A percentile compares a stretch with the other conserved stretches of the same genome.
Evolutionary conservation across 1,139 yeast species (phyloP).

Genomic region (Debaryomyces sp.): DNA sequence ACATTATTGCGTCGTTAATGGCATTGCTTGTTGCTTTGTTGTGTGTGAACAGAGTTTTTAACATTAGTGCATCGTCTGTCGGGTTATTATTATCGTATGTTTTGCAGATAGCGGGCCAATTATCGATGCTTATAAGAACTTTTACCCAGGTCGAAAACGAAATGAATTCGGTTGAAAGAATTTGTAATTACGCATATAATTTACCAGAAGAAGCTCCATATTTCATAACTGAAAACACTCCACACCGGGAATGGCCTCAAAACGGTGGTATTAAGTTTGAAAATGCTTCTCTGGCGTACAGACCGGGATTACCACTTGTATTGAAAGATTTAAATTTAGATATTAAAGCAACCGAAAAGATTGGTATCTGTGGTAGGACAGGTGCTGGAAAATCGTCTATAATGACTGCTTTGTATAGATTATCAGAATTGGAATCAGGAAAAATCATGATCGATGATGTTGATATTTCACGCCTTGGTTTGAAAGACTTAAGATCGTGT

Average conservation of each 20-base stretch:
- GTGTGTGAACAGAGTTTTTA: slow-evolving; percentile 65
- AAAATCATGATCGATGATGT: slow-evolving; percentile 58
- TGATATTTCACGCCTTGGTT: slow-evolving; percentile 58
- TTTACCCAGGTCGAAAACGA: slow-evolving; percentile 76
- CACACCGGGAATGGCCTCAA: slow-evolving; percentile 50
- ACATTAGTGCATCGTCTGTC: slow-evolving; percentile 63
- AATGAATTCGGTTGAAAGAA: slow-evolving; percentile 85
- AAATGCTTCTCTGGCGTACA: slow-evolving; percentile 65
- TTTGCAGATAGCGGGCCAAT: slow-evolving; percentile 49
- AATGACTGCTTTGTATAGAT: slow-evolving; percentile 64
- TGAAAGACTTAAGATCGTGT: slow-evolving; percentile 58
- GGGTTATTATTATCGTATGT: slow-evolving; percentile 72
- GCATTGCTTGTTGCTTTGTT: slow-evolving; percentile 56
- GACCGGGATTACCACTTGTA: slow-evolving; percentile 76
- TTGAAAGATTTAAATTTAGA: slow-evolving; percentile 54
- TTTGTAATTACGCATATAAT: slow-evolving; percentile 63
- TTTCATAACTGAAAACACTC: slow-evolving; percentile 53
- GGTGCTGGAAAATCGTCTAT: slow-evolving; percentile 81
- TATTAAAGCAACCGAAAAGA: slow-evolving; percentile 59
- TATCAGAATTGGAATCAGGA: slow-evolving; percentile 59
- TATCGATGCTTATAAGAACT: slow-evolving; percentile 52
- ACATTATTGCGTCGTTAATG: slow-evolving; percentile 49
- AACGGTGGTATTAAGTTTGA: slow-evolving; percentile 57
- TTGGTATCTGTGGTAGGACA: slow-evolving; percentile 79
- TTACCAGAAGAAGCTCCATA: slow-evolving; percentile 45